phyloP scores from a whole-genome alignment of 2,329 filamentous ascomycete genomes.

The Bisporella sp. region DNA sequence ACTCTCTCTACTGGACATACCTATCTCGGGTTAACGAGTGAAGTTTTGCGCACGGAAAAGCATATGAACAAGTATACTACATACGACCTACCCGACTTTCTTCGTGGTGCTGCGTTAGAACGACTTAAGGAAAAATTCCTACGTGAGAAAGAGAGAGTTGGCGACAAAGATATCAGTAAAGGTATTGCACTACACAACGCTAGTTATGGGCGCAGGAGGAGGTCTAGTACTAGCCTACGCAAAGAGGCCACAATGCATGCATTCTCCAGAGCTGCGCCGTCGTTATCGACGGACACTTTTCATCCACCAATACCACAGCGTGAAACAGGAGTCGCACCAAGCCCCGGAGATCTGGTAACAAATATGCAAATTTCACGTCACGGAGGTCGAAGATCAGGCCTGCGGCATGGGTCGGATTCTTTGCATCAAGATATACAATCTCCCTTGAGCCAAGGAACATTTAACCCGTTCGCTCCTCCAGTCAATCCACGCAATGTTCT shows the following conservation, averaged over 20 bases:
- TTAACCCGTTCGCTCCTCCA: constrained; percentile 50
- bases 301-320: constrained; percentile 26
- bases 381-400: constrained; percentile 37
- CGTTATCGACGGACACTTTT: constrained; percentile 22
- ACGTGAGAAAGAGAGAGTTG: constrained; percentile 74
- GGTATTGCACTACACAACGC: constrained; percentile 93
- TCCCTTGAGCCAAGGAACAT: constrained; percentile 37
- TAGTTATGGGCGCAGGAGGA: constrained; percentile 54
- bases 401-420: constrained; percentile 17
- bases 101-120: constrained; percentile 75
- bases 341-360: constrained; percentile 72
- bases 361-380: constrained; percentile 66
- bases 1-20: constrained; percentile 92
- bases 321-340: constrained; percentile 37
- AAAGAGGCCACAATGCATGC: constrained; percentile 75
- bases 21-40: constrained; percentile 85
- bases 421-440: constrained; percentile 25
- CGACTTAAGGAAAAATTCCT: constrained; percentile 90
- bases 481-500: constrained; percentile 40
- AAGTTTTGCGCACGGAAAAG: constrained; percentile 87
- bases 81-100: constrained; percentile 83
- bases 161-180: constrained; percentile 65
- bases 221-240: constrained; percentile 66
- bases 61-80: constrained; percentile 90
- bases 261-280: constrained; percentile 15